Conservation (phyloP, 1,284 basidiomycete genomes). For the Papiliotrema flavescens region DNA sequence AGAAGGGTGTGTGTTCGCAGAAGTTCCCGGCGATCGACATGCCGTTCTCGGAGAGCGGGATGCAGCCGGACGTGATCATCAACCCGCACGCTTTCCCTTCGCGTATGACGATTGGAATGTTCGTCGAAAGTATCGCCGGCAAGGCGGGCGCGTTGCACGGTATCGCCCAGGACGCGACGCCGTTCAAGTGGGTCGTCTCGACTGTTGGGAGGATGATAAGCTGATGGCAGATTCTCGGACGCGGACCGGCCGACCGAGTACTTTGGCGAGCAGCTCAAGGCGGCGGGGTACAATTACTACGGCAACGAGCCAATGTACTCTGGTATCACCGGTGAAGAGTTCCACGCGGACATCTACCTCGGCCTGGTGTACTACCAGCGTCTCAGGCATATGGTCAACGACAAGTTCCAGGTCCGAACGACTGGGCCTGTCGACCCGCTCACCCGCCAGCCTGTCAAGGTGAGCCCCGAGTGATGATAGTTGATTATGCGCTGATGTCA, state of each 20-base stretch:
- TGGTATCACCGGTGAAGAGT: constrained; percentile 97
- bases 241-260: constrained; percentile 93
- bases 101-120: constrained; percentile 99
- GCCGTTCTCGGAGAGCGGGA: constrained; percentile 98
- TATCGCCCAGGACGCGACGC: constrained; percentile 95
- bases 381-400: constrained; percentile 97
- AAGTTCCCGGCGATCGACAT: constrained; percentile 98
- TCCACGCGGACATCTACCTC: constrained; percentile 96
- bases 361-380: constrained; percentile 99
- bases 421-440: constrained; percentile 94
- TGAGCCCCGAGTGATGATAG: constrained; percentile 33
- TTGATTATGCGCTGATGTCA: constrained; percentile 38
- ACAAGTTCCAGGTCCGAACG: constrained; percentile 99
- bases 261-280: constrained; percentile 91
- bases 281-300: constrained; percentile 97
- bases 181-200: constrained; percentile 70
- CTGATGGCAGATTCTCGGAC: constrained; percentile 73
- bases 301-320: constrained; percentile 99
- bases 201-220: constrained; percentile 5
- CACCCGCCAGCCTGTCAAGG: constrained; percentile 97
- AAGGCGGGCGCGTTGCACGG: constrained; percentile 99
- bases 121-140: constrained; percentile 98
- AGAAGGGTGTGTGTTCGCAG: constrained; percentile 99
- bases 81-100: constrained; percentile 99
- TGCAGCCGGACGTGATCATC: constrained; percentile 99